Evolutionary conservation across 768 basidiomycete genomes (phyloP), one percentile per base, ranked within the genome.

Genomic region (Rhizopogon sp.): DNA sequence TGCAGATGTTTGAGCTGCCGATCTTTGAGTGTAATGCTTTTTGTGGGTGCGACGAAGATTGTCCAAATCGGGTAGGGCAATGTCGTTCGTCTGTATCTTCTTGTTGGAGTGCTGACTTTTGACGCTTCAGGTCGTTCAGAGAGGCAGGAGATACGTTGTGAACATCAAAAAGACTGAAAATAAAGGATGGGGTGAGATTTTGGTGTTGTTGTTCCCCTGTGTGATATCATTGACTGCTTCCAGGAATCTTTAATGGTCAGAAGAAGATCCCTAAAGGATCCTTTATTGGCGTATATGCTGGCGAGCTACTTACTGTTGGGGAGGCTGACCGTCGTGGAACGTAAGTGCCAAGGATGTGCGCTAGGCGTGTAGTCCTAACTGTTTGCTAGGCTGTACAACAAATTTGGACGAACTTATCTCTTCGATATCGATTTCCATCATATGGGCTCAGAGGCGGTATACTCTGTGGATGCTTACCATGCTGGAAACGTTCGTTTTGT

Each of bases 21-120:
- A 84, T 94, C 28, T 89, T 89, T 61, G 93, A 97, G 69, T 97
- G 93, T 65, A 92, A 93, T 63, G 83, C 80, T 43, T 73, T 83
- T 29, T 97, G 93, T 65, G 77, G 78, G 2, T 97, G 93, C 70
- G 84, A 84, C 13, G 86, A 88, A 2, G 82, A 87, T 43, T 97
- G 93, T 66, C 75, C 73, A 47, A 96, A 95, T 70, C 72, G 93
- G 69, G 93, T 93, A 63, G 58, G 33, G 82, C 69, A 9, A 13
- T 5, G 35, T 5, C 41, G 47, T 52, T 13, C 39, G 1, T 7
- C 25, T 25, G 9, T n/a, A 41, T 45, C 17, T 17, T 50, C 25
- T 25, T 25, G 25, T 31, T 11, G 42, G 43, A 3, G 54, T 45
- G 17, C 3, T 44, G 10, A 55, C 20, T 50, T 6, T 10, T 35